Base-by-base conservation (phyloP, 805 yeast species). In the Blastobotrys robertii region DNA sequence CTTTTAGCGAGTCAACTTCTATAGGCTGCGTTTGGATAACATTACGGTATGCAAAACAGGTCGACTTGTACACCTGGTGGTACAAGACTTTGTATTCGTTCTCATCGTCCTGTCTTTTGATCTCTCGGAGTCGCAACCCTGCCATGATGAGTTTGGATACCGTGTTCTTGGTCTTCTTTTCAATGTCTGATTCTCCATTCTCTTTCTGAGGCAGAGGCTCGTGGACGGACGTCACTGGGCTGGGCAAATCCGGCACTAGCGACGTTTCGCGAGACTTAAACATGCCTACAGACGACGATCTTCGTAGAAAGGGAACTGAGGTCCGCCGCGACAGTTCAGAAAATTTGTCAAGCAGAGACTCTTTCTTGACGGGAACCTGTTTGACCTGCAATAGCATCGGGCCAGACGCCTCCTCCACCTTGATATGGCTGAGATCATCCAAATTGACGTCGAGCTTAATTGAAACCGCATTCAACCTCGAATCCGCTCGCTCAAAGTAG, bases 51-150 rank as follows among this genome's bases (percentile, higher is more conserved):
- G 64, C 56, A 39, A 55, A 54, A 28, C 48, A 50, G 1, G 55
- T 53, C 3, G 62, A 50, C 19, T 48, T 37, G 42, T 48, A 54
- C 15, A 63, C 50, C 12, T 54, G 48, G 25, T 53, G 51, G 42
- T 59, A 61, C 11, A 62, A 40, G 13, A 34, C 45, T 15, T 54
- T 52, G 48, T 49, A 62, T 9, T 59, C 61, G 15, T 51, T 51
- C 14, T 35, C 14, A 40, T 53, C 42, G 5, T 41, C 48, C 15
- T 19, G 14, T 19, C 33, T 47, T 3, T 43, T 30, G 22, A 59
- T 45, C 1, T 64, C 66, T 4, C 65, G 57, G 39, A 64, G 45
- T 10, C 68, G 51, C 44, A 64, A 44, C n/a, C 60, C 68, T 2
- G 62, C 58, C 45, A 62, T 44, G 6, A 60, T 49, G 7, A 60